Evolutionary conservation across 805 yeast genomes (phyloP).

Genomic region (Saccharomycopsis sp.): DNA sequence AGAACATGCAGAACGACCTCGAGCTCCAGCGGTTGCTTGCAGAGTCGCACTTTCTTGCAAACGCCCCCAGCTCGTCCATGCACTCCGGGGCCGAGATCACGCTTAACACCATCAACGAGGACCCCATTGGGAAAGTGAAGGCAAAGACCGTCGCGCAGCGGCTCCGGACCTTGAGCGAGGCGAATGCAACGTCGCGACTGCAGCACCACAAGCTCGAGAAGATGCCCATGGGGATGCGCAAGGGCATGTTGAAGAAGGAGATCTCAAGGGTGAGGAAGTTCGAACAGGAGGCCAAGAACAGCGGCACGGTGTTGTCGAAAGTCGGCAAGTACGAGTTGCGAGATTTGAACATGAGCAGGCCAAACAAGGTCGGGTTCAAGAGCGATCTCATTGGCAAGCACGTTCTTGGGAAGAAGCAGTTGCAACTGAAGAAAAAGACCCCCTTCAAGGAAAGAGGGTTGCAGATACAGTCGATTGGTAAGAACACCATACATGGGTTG

Average conservation of each 20-base stretch:
- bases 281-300: conserved; percentile 76
- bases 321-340: conserved; percentile 60
- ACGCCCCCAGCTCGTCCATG: conserved; percentile 19
- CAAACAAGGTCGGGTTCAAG: conserved; percentile 37
- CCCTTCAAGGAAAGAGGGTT: conserved; percentile 66
- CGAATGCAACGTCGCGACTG: neutral
- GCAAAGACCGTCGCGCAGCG: conserved; percentile 54
- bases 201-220: conserved; percentile 42
- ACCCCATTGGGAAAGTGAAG: conserved; percentile 61
- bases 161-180: conserved; percentile 33
- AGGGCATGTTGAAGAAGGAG: conserved; percentile 65
- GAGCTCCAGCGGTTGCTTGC: conserved; percentile 59
- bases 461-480: conserved; percentile 67
- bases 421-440: conserved; percentile 30
- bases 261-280: conserved; percentile 42
- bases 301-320: conserved; percentile 79
- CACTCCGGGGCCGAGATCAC: conserved; percentile 64
- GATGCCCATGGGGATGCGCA: conserved; percentile 84
- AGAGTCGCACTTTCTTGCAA: conserved; percentile 56
- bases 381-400: conserved; percentile 34
- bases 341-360: conserved; percentile 43
- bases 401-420: conserved; percentile 43
- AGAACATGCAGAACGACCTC: conserved; percentile 60
- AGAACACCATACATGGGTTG: conserved; percentile 70
- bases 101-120: conserved; percentile 48